Evolutionary conservation across 2,329 filamentous ascomycete species (phyloP), one percentile per base, ranked within the genome.

Genomic region (Elsinoe fawcettii): DNA sequence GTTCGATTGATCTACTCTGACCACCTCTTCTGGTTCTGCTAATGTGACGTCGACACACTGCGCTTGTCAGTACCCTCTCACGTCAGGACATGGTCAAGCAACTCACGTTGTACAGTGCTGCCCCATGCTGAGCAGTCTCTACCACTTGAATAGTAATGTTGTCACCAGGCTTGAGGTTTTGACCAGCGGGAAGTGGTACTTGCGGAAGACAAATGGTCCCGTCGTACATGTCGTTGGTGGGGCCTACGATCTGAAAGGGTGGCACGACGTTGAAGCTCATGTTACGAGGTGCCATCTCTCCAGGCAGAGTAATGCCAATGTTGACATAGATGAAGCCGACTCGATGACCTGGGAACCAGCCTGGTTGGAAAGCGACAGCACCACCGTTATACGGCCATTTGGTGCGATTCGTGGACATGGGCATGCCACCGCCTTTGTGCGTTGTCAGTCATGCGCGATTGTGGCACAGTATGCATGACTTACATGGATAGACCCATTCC

Each of bases 1-100:
- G 74, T 96, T 96, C 12, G 82, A 79, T 59, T 79, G 76, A 68
- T 87, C 95, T 63, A 96, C 88, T 63, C 86, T 77, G 57, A 76
- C 76, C 51, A 95, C 83, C 68, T 95, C 86, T 65, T 83, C 75
- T 22, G 88, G 87, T 1, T 90, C 87, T 49, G 86, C 88, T 65
- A 97, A 95, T 47, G 87, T 92, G 66, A 97, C 95, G 68, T 97
- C 92, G 64, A 95, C 91, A 69, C 93, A 97, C 90, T 96, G 36
- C 3, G 39, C 8, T n/a, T 47, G 43, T 44, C 57, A 59, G 25
- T 46, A 59, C n/a, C n/a, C n/a, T n/a, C n/a, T n/a, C n/a, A n/a
- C n/a, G n/a, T n/a, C n/a, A n/a, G n/a, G n/a, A n/a, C n/a, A n/a
- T 30, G 27, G 27, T 30, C 9, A 11, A 30, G 22, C 23, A 20